Evolutionary conservation across 2,329 filamentous ascomycete genomes (phyloP), one percentile per base, ranked within the genome.

Genomic region (Stromatinia cepivora): DNA sequence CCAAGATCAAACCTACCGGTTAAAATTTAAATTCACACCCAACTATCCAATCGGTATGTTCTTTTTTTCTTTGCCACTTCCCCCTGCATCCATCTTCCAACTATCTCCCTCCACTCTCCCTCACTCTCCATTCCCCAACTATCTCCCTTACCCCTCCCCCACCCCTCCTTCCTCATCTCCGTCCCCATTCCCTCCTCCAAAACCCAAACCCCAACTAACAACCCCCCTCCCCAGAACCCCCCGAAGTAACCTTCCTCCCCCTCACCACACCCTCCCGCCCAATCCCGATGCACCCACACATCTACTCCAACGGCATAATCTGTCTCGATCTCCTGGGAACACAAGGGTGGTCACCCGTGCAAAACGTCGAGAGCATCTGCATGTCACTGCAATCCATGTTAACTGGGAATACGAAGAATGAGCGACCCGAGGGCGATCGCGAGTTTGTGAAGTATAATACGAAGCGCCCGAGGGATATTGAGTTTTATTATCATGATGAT

Each of bases 351-450:
- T 95, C 91, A 61, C 95, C 95, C 0, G 94, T 99, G 0, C 95
- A 99, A 79, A 97, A 94, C 70, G 95, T 97, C 11, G 94, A 98
- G 83, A 97, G 92, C 77, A 90, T 99, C 36, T 97, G 93, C 83
- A 95, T 99, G 87, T 97, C 93, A 80, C 87, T 99, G 67, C 95
- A 99, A 81, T 97, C 93, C 82, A 99, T 99, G 95, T 81, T 99
- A 77, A 97, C 95, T 1, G 93, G 94, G 71, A 99, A 99, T 79
- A 90, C 88, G 15, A 94, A 94, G 81, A 90, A 94, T 76, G 94
- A 98, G 81, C 86, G 95, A 46, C 95, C 95, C 0, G 90, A 91
- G 0, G 95, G 94, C 5, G 93, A 99, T 77, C 92, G 91, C 69
- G 91, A 95, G 15, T 98, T 99, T 77, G 93, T 97, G 36, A 85